Percentiles rank a stretch among this genome's conserved stretches.
Conservation (phyloP, 257 asterid genomes). For the Asclepias syriaca region DNA sequence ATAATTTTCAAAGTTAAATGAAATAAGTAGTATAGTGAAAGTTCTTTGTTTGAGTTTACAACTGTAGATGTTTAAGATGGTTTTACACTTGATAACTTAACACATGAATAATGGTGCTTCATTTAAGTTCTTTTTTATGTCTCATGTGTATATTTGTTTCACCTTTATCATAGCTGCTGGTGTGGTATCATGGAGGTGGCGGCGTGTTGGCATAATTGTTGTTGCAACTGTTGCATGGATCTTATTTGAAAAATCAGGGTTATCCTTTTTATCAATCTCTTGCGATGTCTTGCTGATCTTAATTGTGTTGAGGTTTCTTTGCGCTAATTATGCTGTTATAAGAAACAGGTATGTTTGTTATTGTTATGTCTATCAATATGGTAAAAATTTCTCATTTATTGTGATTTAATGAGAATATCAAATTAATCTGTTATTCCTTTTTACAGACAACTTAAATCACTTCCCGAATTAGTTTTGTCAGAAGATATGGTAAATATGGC, state of each 20-base stretch:
- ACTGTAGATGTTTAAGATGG: not conserved
- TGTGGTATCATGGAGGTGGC: conserved; percentile 69
- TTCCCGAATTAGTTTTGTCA: conserved; percentile 83
- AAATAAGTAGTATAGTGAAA: no score
- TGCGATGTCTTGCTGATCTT: conserved; percentile 77
- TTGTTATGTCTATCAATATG: conserved; percentile 12
- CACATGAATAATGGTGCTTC: no score
- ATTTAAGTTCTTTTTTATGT: not conserved
- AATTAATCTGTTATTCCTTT: conserved; percentile 22
- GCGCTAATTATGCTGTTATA: conserved; percentile 64
- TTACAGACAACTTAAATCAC: conserved; percentile 54
- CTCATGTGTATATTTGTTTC: conserved; percentile 21
- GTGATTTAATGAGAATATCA: conserved; percentile 14
- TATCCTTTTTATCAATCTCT: conserved; percentile 68
- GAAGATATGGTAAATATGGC: conserved; percentile 96
- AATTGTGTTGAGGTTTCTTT: conserved; percentile 64
- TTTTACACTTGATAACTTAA: not conserved
- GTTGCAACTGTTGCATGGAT: conserved; percentile 84
- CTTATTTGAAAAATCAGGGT: conserved; percentile 69
- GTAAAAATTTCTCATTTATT: conserved; percentile 9
- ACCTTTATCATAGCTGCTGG: conserved; percentile 64
- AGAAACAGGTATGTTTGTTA: conserved; percentile 47
- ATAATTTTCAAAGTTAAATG: no score
- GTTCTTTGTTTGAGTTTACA: not conserved
- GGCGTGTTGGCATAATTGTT: conserved; percentile 57